phyloP scores from a whole-genome alignment of 768 basidiomycete species.

The Exsudoporus frostii region DNA sequence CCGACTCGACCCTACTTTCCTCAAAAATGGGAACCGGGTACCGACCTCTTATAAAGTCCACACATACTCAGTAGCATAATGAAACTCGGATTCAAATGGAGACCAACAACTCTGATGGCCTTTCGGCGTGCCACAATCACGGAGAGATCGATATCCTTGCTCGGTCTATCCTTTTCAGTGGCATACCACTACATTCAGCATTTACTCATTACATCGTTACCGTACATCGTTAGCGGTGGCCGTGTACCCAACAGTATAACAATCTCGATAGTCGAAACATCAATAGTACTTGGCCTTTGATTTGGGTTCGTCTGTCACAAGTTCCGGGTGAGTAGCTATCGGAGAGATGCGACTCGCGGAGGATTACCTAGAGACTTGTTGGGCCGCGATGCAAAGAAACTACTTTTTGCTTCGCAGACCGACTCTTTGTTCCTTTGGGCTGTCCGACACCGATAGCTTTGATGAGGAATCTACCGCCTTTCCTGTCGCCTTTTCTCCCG shows the following conservation, averaged over 20 bases:
- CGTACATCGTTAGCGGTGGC: too few species aligned
- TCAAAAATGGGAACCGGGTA: too few species aligned
- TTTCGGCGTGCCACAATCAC: background rate
- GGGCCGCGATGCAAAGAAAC: too few species aligned
- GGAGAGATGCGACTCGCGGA: too few species aligned
- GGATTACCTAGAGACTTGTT: too few species aligned
- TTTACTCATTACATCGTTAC: background rate
- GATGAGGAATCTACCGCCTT: background rate
- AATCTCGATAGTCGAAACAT: background rate
- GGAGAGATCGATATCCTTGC: background rate
- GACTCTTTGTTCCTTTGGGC: background rate
- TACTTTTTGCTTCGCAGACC: too few species aligned
- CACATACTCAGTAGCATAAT: background rate
- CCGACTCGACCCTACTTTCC: too few species aligned
- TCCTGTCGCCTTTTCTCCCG: background rate
- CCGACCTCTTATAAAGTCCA: too few species aligned
- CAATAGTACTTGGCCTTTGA: accelerated
- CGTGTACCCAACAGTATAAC: background rate
- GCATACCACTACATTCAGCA: background rate
- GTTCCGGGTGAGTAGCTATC: background rate
- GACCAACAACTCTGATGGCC: background rate
- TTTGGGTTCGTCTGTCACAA: background rate
- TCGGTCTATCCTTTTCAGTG: background rate
- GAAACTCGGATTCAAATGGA: background rate
- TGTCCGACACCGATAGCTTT: background rate